Evolutionary conservation across 148 eudicot genomes (phyloP).

Genomic region (Linanthus parryae): DNA sequence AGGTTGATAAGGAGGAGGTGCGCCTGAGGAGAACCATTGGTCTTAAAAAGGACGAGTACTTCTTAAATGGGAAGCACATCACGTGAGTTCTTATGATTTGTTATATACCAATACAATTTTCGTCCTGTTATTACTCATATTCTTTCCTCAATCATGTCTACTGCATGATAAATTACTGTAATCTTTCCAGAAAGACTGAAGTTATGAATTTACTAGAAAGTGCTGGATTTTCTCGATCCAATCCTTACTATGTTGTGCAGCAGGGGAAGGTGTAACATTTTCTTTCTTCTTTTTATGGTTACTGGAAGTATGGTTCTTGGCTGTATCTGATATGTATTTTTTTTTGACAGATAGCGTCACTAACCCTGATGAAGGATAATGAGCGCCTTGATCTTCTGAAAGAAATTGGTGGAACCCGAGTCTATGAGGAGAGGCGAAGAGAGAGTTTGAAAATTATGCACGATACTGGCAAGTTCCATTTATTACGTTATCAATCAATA

Average conservation of each 20-base stretch:
- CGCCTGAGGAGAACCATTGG: constrained; percentile 90
- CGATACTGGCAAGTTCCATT: constrained; percentile 71
- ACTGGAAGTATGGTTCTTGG: neutral
- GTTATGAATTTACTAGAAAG: constrained; percentile 96
- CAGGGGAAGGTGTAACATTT: constrained; percentile 77
- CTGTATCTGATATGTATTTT: neutral
- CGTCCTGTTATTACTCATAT: neutral
- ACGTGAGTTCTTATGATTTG: constrained; percentile 43
- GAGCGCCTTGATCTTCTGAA: constrained; percentile 91
- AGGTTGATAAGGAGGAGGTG: constrained; percentile 98
- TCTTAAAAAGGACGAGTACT: constrained; percentile 90
- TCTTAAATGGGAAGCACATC: constrained; percentile 96
- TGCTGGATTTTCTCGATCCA: constrained; percentile 99
- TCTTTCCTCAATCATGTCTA: too few relatives aligned
- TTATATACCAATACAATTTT: neutral
- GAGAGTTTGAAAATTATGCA: constrained; percentile 99
- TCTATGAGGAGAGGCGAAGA: constrained; percentile 94
- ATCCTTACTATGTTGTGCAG: constrained; percentile 98
- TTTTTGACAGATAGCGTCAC: constrained; percentile 66
- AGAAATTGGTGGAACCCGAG: constrained; percentile 99
- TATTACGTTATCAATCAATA: too few relatives aligned
- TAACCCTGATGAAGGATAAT: constrained; percentile 92
- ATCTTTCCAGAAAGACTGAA: constrained; percentile 80
- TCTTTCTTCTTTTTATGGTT: constrained; percentile 6
- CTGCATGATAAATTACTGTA: too few relatives aligned